A percentile compares a stretch with the other conserved stretches of the same genome.
Evolutionary conservation across 1,284 basidiomycete species (phyloP).

Genomic region (Moniliella sp.): DNA sequence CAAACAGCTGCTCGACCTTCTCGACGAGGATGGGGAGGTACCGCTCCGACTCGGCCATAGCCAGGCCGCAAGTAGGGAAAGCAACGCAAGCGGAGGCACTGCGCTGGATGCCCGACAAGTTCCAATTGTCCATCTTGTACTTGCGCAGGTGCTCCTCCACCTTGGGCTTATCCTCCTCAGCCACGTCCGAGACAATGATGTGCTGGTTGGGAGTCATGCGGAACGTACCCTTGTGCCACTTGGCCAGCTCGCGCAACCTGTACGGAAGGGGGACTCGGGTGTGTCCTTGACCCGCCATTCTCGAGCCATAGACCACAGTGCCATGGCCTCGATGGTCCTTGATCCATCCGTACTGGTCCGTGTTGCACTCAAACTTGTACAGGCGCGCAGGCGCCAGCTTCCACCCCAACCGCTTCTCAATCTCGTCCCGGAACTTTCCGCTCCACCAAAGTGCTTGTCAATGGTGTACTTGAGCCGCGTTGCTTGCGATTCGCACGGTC

Average conservation of each 20-base stretch:
- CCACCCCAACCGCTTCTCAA: conserved; percentile 72
- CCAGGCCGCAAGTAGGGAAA: conserved; percentile 79
- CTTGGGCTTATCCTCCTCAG: conserved; percentile 41
- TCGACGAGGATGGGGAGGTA: conserved; percentile 83
- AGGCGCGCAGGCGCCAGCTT: conserved; percentile 46
- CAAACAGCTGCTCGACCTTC: conserved; percentile 84
- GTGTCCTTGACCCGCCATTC: conserved; percentile 86
- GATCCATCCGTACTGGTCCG: conserved; percentile 83
- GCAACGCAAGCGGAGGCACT: conserved; percentile 55
- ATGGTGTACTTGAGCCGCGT: conserved; percentile 70
- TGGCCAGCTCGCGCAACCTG: conserved; percentile 75
- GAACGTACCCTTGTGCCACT: conserved; percentile 79
- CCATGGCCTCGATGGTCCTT: conserved; percentile 65
- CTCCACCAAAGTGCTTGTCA: conserved; percentile 56
- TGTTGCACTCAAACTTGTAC: conserved; percentile 67
- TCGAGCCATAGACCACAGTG: conserved; percentile 90
- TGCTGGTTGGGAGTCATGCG: conserved; percentile 74
- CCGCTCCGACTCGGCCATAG: conserved; percentile 83
- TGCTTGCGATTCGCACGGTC: conserved; percentile 50
- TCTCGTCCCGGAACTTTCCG: conserved; percentile 52
- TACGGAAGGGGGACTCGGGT: conserved; percentile 72
- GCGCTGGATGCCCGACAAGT: conserved; percentile 57
- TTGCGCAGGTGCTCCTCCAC: conserved; percentile 62
- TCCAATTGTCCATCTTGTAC: conserved; percentile 76
- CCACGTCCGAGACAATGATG: conserved; percentile 64